Evolutionary conservation across 106 monocot genomes (phyloP), one percentile per base, ranked within the genome.

Genomic region (Narthecium ossifragum): DNA sequence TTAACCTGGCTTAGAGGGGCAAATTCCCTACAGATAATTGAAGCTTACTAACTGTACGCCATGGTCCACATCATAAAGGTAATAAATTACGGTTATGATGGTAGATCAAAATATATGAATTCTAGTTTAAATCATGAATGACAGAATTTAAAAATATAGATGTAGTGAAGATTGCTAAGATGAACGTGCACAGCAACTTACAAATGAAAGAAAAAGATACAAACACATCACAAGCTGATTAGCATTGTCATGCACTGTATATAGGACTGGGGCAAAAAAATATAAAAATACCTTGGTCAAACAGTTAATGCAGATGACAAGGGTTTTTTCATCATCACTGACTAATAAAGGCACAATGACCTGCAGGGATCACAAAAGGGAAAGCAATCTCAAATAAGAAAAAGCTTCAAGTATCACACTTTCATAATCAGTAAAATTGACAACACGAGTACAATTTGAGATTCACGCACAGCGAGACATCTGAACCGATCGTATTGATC

Each of bases 261-360:
- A n/a, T n/a, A n/a, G n/a, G n/a, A n/a, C n/a, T n/a, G n/a, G n/a
- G n/a, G n/a, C n/a, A n/a, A n/a, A 25, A 50, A 34, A 51, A 51
- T 24, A 5, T 52, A 45, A 26, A 69, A 15, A 23, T 63, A 99
- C 98, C 98, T 99, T 99, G 49, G 84, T 91, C 64, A 99, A 82
- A 80, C 87, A 91, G 64, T 99, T 99, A 72, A 99, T 79, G 71
- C 91, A 99, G 46, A 75, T 79, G 62, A 88, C 91, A 60, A 99
- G 77, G 11, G 75, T 91, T 68, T 91, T 99, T 51, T 99, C 98
- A 75, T 99, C 98, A 54, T 99, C 91, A 66, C 67, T 81, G 59
- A 82, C 87, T 57, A 99, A 64, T 55, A 91, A 63, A 57, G 91
- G 91, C 21, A 85, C 77, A 57, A 99, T 48, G 38, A 91, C 87